Evolutionary conservation across 2,329 filamentous ascomycete genomes (phyloP).

Genomic region (Claviceps sorghi): DNA sequence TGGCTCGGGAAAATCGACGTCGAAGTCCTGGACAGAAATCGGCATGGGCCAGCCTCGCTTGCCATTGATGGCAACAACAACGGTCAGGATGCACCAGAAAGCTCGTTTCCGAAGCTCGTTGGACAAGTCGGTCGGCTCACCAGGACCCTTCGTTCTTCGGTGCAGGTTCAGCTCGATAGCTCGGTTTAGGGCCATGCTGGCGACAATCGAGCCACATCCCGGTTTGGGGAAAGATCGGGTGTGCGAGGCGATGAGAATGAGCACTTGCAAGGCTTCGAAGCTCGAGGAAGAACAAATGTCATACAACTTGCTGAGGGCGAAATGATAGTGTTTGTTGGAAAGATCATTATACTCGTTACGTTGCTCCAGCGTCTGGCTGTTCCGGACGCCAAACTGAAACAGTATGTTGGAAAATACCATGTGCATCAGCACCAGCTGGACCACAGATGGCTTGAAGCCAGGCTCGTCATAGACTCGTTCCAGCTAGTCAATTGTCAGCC

Average conservation of each 20-base stretch:
- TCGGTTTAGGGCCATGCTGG: conserved; percentile 47
- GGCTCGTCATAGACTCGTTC: conserved; percentile 56
- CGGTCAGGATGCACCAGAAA: conserved; percentile 58
- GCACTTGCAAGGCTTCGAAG: conserved; percentile 54
- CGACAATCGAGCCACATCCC: conserved; percentile 56
- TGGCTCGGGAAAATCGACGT: conserved; percentile 59
- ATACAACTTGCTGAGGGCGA: conserved; percentile 53
- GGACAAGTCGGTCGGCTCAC: conserved; percentile 39
- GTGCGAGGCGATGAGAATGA: conserved; percentile 57
- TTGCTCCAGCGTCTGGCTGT: conserved; percentile 40
- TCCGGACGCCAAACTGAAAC: conserved; percentile 62
- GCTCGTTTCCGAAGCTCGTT: conserved; percentile 64
- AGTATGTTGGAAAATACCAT: conserved; percentile 69
- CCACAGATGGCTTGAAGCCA: conserved; percentile 42
- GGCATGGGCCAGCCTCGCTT: conserved; percentile 67
- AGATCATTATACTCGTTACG: conserved; percentile 43
- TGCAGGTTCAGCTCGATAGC: conserved; percentile 66
- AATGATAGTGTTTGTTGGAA: conserved; percentile 69
- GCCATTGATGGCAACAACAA: conserved; percentile 55
- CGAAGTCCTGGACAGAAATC: conserved; percentile 59
- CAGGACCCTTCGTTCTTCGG: conserved; percentile 43
- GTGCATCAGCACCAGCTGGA: conserved; percentile 58
- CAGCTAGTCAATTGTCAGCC: conserved; percentile 27
- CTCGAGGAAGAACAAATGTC: conserved; percentile 47
- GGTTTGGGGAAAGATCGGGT: conserved; percentile 68